phyloP scores from a whole-genome alignment of 768 basidiomycete species.

The Clathrus columnatus region DNA sequence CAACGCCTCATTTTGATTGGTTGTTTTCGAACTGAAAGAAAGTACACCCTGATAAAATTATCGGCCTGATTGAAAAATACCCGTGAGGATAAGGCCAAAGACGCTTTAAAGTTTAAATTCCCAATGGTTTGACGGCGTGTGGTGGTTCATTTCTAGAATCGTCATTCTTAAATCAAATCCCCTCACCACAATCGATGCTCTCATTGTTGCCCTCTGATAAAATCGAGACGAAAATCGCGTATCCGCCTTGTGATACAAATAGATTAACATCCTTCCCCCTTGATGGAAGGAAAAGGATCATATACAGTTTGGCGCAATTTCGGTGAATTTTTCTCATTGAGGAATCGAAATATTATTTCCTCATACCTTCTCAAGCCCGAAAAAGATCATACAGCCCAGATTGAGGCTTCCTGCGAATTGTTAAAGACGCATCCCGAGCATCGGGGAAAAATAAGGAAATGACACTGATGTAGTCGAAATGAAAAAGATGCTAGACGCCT shows the following conservation, averaged over 20 bases:
- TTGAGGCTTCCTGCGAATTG: slow-evolving; percentile 58
- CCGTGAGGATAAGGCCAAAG: slow-evolving; percentile 10
- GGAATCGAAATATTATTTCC: background rate
- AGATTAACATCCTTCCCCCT: slow-evolving; percentile 54
- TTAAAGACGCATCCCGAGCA: slow-evolving; percentile 54
- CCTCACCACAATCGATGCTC: slow-evolving; percentile 33
- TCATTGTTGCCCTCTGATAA: slow-evolving; percentile 27
- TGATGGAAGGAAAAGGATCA: slow-evolving; percentile 46
- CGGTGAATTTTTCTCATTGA: slow-evolving; percentile 39
- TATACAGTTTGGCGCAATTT: slow-evolving; percentile 91
- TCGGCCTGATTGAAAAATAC: slow-evolving; percentile 24
- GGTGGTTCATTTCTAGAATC: background rate
- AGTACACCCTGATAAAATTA: slow-evolving; percentile 68
- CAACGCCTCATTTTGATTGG: slow-evolving; percentile 73
- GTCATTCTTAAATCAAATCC: slow-evolving; percentile 35
- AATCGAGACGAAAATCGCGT: slow-evolving; percentile 49
- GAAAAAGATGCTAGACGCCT: slow-evolving; percentile 65
- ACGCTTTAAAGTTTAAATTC: background rate
- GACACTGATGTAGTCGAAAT: slow-evolving; percentile 64
- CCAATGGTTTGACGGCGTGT: background rate
- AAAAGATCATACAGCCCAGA: slow-evolving; percentile 82
- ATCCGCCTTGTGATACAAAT: slow-evolving; percentile 86
- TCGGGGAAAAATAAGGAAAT: slow-evolving; percentile 17
- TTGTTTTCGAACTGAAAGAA: slow-evolving; percentile 96
- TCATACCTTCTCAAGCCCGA: slow-evolving; percentile 60